phyloP scores from a whole-genome alignment of 208 protist species.

The Trypanosomatidae sp. region DNA sequence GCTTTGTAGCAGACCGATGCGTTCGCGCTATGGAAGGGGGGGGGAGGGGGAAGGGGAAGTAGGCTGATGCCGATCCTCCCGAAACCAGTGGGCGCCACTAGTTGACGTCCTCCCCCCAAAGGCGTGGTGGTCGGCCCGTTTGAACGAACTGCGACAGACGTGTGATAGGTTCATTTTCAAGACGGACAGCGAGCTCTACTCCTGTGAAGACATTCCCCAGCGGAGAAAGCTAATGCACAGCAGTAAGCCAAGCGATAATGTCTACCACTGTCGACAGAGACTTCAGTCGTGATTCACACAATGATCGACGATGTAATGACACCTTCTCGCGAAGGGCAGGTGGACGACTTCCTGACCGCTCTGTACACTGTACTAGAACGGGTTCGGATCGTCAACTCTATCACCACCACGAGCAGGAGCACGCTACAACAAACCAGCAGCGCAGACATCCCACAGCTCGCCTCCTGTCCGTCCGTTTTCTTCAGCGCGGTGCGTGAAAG shows the following conservation, averaged over 20 bases:
- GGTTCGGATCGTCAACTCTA: background rate
- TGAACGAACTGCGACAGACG: background rate
- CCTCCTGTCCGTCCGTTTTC: background rate
- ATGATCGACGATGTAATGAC: background rate
- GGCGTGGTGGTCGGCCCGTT: background rate
- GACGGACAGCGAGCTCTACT: background rate
- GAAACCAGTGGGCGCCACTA: background rate
- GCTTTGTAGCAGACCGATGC: too few species aligned
- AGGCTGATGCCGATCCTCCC: too few species aligned
- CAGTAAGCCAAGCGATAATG: background rate
- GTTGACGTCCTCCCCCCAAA: background rate
- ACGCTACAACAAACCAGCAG: background rate
- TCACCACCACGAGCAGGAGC: background rate
- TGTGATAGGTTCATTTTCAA: background rate
- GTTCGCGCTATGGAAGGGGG: too few species aligned
- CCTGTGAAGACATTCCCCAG: background rate
- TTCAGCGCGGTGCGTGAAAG: background rate
- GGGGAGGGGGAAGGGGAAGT: too few species aligned
- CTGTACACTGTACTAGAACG: background rate
- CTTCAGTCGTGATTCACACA: background rate
- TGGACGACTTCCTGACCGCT: background rate
- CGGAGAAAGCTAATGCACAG: background rate
- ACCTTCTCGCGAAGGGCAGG: background rate
- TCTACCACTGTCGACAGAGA: background rate
- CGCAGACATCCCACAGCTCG: background rate